These are phyloP conservation scores for Neopestalotiopsis sp. DNA, from an alignment of 2,329 filamentous ascomycete genomes.

Conservation along the genomic window DNA sequence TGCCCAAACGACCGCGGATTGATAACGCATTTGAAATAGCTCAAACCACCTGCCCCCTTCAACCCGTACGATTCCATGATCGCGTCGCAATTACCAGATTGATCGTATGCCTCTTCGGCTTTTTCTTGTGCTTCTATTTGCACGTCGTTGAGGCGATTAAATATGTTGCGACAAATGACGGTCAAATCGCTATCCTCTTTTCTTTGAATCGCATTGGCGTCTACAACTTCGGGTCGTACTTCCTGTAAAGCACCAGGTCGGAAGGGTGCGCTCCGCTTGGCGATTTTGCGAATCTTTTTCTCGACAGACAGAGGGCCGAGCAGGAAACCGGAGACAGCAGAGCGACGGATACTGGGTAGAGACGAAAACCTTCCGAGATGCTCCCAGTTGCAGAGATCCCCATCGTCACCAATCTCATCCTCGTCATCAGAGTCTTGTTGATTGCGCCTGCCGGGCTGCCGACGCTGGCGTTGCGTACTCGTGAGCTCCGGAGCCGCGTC, in stretches of 20 bases:
- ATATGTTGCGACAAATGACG: conserved; percentile 77
- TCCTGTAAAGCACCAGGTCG: conserved; percentile 71
- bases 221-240: conserved; percentile 79
- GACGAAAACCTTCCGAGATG: conserved; percentile 81
- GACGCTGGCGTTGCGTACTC: conserved; percentile 53
- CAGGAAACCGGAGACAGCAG: conserved; percentile 81
- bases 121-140: conserved; percentile 53
- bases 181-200: conserved; percentile 83
- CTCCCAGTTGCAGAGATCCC: conserved; percentile 85
- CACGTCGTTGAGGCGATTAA: conserved; percentile 60
- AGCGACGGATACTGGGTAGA: conserved; percentile 74
- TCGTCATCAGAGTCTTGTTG: conserved; percentile 59
- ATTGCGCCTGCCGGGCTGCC: conserved; percentile 40
- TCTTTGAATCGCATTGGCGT: conserved; percentile 74
- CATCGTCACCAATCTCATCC: conserved; percentile 72
- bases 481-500: conserved; percentile 57
- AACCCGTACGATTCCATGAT: conserved; percentile 72
- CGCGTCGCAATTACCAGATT: conserved; percentile 49
- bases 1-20: conserved; percentile 92
- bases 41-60: conserved; percentile 72
- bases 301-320: conserved; percentile 89
- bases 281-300: conserved; percentile 76
- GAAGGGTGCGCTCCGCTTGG: conserved; percentile 74
- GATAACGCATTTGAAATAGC: conserved; percentile 85
- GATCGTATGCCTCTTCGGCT: conserved; percentile 49